phyloP scores from a whole-genome alignment of 2,329 filamentous ascomycete species.

The Sordariomycetes sp. region DNA sequence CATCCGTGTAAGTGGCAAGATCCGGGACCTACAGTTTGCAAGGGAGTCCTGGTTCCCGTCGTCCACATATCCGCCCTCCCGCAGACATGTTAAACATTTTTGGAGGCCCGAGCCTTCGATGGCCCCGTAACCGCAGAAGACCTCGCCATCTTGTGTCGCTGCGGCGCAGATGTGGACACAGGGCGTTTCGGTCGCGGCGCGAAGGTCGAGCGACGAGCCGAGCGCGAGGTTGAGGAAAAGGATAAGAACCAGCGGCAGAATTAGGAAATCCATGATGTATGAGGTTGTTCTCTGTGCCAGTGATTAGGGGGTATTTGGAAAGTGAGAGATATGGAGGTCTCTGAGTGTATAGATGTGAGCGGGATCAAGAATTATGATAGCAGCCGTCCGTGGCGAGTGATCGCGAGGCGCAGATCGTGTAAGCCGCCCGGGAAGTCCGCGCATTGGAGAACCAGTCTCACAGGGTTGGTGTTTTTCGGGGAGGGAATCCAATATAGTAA shows the following conservation, averaged over 20 bases:
- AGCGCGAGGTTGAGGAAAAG: not conserved
- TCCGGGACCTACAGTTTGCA: conserved; percentile 41
- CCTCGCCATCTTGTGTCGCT: conserved; percentile 17
- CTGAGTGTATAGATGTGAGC: not conserved
- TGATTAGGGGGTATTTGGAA: not conserved
- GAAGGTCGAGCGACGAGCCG: conserved; percentile 17
- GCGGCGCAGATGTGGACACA: conserved; percentile 38
- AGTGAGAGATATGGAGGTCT: not conserved
- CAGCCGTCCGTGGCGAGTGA: not conserved
- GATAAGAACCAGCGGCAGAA: not conserved
- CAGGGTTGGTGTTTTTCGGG: not conserved
- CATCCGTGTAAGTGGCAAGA: not conserved
- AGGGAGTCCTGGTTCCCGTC: conserved; percentile 29
- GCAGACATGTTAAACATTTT: conserved; percentile 34
- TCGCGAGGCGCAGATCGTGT: not conserved
- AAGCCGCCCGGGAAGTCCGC: not conserved
- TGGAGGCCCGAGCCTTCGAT: conserved; percentile 32
- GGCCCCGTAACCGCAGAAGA: conserved; percentile 21
- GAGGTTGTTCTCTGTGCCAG: not conserved
- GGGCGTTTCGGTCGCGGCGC: conserved; percentile 37
- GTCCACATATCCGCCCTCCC: conserved; percentile 28
- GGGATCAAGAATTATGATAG: not conserved
- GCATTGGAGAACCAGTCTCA: not conserved
- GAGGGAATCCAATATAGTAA: not conserved
- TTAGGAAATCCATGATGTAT: not conserved